These are phyloP conservation scores for Heliosperma pusillum DNA, from an alignment of 148 eudicot species.

Conservation along the genomic window DNA sequence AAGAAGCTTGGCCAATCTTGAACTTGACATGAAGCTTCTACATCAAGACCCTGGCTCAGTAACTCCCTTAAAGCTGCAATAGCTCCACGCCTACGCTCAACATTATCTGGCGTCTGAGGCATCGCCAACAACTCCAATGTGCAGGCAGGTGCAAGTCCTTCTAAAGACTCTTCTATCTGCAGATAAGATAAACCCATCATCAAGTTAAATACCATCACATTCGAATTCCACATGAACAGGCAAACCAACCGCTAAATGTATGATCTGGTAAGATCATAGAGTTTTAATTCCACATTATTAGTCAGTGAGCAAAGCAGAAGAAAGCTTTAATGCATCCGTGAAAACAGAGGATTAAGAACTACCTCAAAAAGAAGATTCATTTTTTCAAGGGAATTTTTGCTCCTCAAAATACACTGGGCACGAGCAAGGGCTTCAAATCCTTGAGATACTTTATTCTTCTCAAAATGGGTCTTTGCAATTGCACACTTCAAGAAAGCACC, in stretches of 20 bases:
- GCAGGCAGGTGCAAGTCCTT: constrained; percentile 93
- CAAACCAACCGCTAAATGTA: too few relatives aligned
- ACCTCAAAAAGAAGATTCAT: constrained; percentile 81
- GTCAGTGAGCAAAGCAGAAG: background rate
- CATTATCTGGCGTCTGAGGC: constrained; percentile 81
- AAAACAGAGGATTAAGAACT: background rate
- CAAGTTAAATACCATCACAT: background rate
- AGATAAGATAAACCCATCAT: constrained; percentile 11
- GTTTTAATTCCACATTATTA: background rate
- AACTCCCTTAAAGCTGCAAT: constrained; percentile 89
- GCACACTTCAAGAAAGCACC: constrained; percentile 98
- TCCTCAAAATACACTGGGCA: constrained; percentile 86
- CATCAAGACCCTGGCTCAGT: constrained; percentile 90
- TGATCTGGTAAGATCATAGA: background rate
- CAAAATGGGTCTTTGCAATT: constrained; percentile 78
- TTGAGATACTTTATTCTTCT: constrained; percentile 74
- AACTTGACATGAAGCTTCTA: constrained; percentile 70
- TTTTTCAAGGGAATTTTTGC: constrained; percentile 66
- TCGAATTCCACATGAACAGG: constrained; percentile 12
- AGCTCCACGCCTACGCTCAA: constrained; percentile 81
- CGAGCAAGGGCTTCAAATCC: constrained; percentile 99
- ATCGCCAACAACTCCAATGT: constrained; percentile 82
- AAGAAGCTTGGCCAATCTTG: constrained; percentile 92
- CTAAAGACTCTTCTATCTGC: constrained; percentile 94
- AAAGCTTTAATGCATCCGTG: background rate